phyloP scores from a whole-genome alignment of 768 basidiomycete genomes.

The Calocybe gangraenosa region DNA sequence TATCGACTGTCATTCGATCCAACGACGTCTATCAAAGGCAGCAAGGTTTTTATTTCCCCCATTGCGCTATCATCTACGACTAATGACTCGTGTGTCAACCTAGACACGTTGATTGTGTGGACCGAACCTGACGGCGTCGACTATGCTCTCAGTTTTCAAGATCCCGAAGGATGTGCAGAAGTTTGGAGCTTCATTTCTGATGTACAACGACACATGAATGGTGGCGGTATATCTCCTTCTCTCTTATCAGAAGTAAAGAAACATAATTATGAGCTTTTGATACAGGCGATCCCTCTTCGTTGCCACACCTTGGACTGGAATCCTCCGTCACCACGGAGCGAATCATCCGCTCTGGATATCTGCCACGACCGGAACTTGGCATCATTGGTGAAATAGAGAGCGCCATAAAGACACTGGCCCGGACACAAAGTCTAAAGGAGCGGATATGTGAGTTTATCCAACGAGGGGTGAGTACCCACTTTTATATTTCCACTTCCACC shows the following conservation, averaged over 20 bases:
- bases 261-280: too few relatives aligned
- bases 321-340: slow-evolving; percentile 54
- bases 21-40: slow-evolving; percentile 86
- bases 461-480: slow-evolving; percentile 57
- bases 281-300: slow-evolving; percentile 47
- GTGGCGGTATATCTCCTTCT: slow-evolving; percentile 42
- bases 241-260: slow-evolving; percentile 4
- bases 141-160: slow-evolving; percentile 96
- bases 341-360: slow-evolving; percentile 67
- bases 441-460: slow-evolving; percentile 88
- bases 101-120: slow-evolving; percentile 99
- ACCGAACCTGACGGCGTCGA: slow-evolving; percentile 94
- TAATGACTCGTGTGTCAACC: slow-evolving; percentile 3
- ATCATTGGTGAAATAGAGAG: slow-evolving; percentile 77
- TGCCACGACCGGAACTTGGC: slow-evolving; percentile 74
- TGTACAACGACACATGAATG: slow-evolving; percentile 81
- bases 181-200: slow-evolving; percentile 97
- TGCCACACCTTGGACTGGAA: slow-evolving; percentile 57
- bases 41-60: slow-evolving; percentile 44
- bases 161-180: slow-evolving; percentile 90
- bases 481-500: slow-evolving; percentile 7
- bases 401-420: slow-evolving; percentile 69
- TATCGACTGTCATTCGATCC: slow-evolving; percentile 75
- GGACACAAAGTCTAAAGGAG: slow-evolving; percentile 73
- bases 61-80: slow-evolving; percentile 3